Percentiles rank a stretch among this genome's conserved stretches.
Conservation (phyloP, 257 asterid genomes). For the Nicotiana noctiflora region DNA sequence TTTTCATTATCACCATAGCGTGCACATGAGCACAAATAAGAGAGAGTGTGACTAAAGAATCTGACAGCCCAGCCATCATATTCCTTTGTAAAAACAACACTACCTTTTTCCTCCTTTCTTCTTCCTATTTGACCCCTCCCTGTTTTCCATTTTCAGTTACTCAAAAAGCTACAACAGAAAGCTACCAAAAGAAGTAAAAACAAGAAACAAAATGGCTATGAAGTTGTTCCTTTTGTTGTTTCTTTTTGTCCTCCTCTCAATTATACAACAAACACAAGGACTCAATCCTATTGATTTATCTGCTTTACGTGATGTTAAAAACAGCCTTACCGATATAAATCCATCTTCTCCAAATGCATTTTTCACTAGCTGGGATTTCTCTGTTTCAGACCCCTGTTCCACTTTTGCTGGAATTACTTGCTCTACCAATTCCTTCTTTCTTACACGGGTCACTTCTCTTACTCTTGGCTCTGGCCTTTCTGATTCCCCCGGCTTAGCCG, state of each 20-base stretch:
- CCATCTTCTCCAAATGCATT: constrained; percentile 30
- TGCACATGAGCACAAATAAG: constrained; percentile 8
- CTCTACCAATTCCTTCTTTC: constrained; percentile 8
- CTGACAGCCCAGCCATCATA: not conserved
- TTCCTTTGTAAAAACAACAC: not conserved
- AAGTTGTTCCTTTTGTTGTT: not conserved
- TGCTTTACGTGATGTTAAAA: constrained; percentile 53
- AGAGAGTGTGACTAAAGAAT: not conserved
- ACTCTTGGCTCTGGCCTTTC: constrained; percentile 67
- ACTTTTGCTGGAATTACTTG: constrained; percentile 67
- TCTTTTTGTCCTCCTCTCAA: not conserved
- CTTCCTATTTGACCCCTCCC: not conserved
- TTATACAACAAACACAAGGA: not conserved
- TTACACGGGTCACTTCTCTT: constrained; percentile 27
- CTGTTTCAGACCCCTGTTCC: constrained; percentile 53
- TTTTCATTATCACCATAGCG: constrained; percentile 8
- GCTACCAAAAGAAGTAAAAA: not conserved
- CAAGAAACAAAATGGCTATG: not conserved
- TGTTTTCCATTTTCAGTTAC: not conserved
- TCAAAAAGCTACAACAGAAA: not conserved
- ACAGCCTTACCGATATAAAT: constrained; percentile 49
- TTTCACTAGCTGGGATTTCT: constrained; percentile 66
- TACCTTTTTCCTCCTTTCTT: not conserved
- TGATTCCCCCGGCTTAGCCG: constrained; percentile 58
- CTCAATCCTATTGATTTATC: constrained; percentile 31